Base-by-base conservation (phyloP, 2,329 filamentous ascomycete genomes). In the Raffaelea deltoideospora region DNA sequence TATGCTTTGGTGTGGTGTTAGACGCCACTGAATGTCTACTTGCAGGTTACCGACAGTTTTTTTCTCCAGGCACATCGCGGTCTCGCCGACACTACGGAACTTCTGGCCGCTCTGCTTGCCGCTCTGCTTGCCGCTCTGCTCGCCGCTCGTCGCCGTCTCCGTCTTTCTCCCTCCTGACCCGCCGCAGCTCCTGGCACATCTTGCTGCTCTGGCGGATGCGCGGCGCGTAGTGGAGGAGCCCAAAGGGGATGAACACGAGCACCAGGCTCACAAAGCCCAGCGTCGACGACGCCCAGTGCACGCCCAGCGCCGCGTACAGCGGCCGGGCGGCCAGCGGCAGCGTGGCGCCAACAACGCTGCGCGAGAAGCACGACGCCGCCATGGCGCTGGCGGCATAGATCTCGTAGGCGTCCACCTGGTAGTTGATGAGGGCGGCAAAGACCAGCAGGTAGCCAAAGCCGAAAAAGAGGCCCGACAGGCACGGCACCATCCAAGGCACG, bases 341-440 rank as follows among this genome's bases (percentile, higher is more conserved):
- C 3, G 72, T 56, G 1, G 69, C 73, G 14, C 71, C 74, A 17
- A 72, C 60, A 0, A 74, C 54, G 0, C 58, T 64, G 2, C 75
- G 57, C 4, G 72, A 52, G 5, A 80, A 65, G 0, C 74, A 76
- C 43, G 66, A 77, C 1, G 75, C 74, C 0, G 77, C 76, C 6
- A 79, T 65, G 3, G 72, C 76, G 3, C 64, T 67, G 13, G 77
- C 75, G 1, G 72, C 70, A 43, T 75, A 70, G 40, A 63, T 53
- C 24, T 69, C 62, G 39, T 70, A 71, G 1, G 58, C 53, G 44
- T 72, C 67, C 30, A 67, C 63, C 9, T 72, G 55, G 37, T 72
- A 71, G 45, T 67, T 72, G 24, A 71, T 52, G 42, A 63, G 66
- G 29, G 60, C 54, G 31, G 73, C 64, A 45, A 76, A 71, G 34